Conservation (phyloP, 352 stramenopile species). For the Phytophthora quininea region DNA sequence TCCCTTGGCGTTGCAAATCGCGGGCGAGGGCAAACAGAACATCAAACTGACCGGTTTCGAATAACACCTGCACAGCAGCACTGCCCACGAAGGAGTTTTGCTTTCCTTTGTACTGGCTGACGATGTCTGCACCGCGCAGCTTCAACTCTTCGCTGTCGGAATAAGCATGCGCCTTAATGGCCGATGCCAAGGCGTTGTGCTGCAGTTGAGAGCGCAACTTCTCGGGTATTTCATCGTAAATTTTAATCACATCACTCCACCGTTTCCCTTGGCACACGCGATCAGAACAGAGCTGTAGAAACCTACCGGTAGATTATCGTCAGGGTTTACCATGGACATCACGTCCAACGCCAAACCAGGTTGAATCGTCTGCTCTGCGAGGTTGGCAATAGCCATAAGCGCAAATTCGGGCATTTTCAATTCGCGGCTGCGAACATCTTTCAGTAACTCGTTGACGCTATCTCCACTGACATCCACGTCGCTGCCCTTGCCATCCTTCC, state of each 20-base stretch:
- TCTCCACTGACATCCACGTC: slow-evolving; percentile 52
- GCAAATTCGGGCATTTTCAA: slow-evolving; percentile 62
- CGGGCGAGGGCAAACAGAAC: slow-evolving; percentile 41
- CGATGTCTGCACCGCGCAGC: slow-evolving; percentile 45
- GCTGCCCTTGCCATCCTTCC: slow-evolving; percentile 53
- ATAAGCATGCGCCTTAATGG: slow-evolving; percentile 67
- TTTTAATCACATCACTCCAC: slow-evolving; percentile 49
- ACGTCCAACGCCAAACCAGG: slow-evolving; percentile 58
- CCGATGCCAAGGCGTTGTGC: slow-evolving; percentile 45
- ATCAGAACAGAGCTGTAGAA: slow-evolving; percentile 65
- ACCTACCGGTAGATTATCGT: slow-evolving; percentile 47
- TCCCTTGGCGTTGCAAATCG: slow-evolving; percentile 43
- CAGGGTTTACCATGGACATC: slow-evolving; percentile 42
- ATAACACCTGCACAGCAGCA: slow-evolving; percentile 43
- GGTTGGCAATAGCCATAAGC: slow-evolving; percentile 66
- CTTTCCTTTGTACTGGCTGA: slow-evolving; percentile 32
- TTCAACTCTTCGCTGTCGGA: slow-evolving; percentile 27
- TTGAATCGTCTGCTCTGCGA: slow-evolving; percentile 49
- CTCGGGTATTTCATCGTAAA: slow-evolving; percentile 57
- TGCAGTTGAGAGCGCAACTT: slow-evolving; percentile 32
- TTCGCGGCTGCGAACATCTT: slow-evolving; percentile 44
- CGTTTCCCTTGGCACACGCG: slow-evolving; percentile 58
- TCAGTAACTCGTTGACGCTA: slow-evolving; percentile 47
- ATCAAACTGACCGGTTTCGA: slow-evolving; percentile 47
- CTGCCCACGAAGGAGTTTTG: slow-evolving; percentile 65